A percentile compares a stretch with the other conserved stretches of the same genome.
Conservation (phyloP, 2,329 filamentous ascomycete species). For the Aspergillus jensenii region DNA sequence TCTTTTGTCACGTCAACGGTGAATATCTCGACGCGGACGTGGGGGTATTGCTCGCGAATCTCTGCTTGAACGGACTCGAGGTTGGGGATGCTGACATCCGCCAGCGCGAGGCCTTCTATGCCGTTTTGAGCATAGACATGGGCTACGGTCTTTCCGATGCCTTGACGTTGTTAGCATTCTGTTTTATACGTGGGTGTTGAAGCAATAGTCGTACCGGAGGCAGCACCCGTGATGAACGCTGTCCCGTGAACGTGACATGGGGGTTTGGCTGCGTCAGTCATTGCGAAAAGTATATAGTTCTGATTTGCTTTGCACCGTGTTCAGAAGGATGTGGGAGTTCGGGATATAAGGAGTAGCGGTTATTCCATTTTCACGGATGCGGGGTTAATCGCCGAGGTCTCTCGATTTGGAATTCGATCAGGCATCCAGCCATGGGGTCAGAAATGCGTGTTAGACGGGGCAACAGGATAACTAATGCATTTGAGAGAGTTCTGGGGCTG, state of each 20-base stretch:
- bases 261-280: not conserved
- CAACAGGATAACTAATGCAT: too few relatives aligned
- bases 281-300: not conserved
- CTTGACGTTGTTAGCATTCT: conserved; percentile 28
- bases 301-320: not conserved
- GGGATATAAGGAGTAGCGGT: too few relatives aligned
- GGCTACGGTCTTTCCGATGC: conserved; percentile 55
- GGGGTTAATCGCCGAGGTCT: too few relatives aligned
- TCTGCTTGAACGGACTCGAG: conserved; percentile 30
- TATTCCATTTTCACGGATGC: too few relatives aligned
- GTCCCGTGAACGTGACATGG: conserved; percentile 23
- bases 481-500: too few relatives aligned
- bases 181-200: not conserved
- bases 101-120: conserved; percentile 50
- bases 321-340: too few relatives aligned
- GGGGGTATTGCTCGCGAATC: conserved; percentile 40
- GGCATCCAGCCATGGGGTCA: too few relatives aligned
- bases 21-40: conserved; percentile 43
- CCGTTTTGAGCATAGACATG: conserved; percentile 50
- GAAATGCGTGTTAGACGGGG: too few relatives aligned
- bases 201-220: conserved; percentile 20
- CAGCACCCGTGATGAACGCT: conserved; percentile 28
- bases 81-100: conserved; percentile 47
- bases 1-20: conserved; percentile 50
- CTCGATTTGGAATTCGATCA: too few relatives aligned